phyloP scores from a whole-genome alignment of 768 basidiomycete genomes.

The Serendipita sp. region DNA sequence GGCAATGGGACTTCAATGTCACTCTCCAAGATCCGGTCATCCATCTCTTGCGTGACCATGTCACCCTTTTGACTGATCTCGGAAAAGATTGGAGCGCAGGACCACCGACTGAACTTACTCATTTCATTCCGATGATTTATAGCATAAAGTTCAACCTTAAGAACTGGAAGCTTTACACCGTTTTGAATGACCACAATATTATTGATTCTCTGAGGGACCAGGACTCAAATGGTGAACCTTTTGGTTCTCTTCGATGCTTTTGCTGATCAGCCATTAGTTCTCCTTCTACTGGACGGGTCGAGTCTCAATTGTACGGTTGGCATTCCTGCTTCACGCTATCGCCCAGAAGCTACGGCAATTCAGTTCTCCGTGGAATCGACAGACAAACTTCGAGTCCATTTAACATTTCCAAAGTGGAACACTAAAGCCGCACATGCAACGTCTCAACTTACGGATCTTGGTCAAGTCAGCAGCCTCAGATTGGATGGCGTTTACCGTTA shows the following conservation, averaged over 20 bases:
- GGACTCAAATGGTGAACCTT: constrained; percentile 64
- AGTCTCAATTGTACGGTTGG: constrained; percentile 32
- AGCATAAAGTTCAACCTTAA: constrained; percentile 48
- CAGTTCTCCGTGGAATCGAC: constrained; percentile 47
- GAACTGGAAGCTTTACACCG: constrained; percentile 62
- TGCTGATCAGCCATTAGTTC: constrained; percentile 29
- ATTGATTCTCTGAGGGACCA: constrained; percentile 69
- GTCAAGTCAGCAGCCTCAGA: constrained; percentile 37
- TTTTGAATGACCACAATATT: constrained; percentile 92
- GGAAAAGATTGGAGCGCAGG: constrained; percentile 82
- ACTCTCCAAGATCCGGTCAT: constrained; percentile 55
- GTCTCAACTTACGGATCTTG: constrained; percentile 42
- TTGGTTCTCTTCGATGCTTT: constrained; percentile 2
- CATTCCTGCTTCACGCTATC: constrained; percentile 55
- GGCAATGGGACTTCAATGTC: constrained; percentile 65
- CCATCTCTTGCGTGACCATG: constrained; percentile 77
- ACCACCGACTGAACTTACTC: constrained; percentile 59
- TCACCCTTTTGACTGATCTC: constrained; percentile 89
- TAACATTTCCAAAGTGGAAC: constrained; percentile 81
- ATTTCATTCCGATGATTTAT: constrained; percentile 76
- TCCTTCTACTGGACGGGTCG: constrained; percentile 49
- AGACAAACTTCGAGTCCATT: constrained; percentile 30
- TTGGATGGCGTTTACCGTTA: constrained; percentile 61
- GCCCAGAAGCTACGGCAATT: constrained; percentile 49
- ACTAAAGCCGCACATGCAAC: constrained; percentile 56